phyloP scores from a whole-genome alignment of 345 rosid genomes.

The Eucalyptus curtisii region DNA sequence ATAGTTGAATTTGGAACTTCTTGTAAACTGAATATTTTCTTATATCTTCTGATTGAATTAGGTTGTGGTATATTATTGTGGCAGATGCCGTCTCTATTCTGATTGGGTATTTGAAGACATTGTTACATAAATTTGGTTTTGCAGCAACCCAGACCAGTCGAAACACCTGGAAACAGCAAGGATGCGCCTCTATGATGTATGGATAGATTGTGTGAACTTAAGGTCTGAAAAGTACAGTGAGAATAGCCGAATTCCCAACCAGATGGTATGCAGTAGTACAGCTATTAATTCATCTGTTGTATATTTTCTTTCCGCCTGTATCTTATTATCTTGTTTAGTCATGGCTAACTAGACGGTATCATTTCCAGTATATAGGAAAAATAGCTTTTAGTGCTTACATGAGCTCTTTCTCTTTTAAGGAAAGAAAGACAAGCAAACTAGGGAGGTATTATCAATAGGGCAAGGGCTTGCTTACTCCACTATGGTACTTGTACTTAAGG shows the following conservation, averaged over 20 bases:
- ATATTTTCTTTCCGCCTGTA: neutral
- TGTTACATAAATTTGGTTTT: constrained; percentile 1
- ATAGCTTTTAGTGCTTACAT: neutral
- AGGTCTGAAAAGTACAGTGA: constrained; percentile 87
- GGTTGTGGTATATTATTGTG: neutral
- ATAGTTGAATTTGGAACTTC: neutral
- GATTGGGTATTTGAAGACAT: neutral
- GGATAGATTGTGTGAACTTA: constrained; percentile 96
- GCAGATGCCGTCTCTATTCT: neutral
- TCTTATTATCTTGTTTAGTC: neutral
- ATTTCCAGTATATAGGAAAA: neutral
- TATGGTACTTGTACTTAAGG: neutral
- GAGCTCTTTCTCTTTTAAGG: neutral
- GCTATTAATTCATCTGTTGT: neutral
- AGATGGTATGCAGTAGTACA: constrained; percentile 36
- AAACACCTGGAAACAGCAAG: constrained; percentile 95
- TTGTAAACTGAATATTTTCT: neutral
- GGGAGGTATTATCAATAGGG: neutral
- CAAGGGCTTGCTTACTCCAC: neutral
- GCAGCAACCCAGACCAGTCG: constrained; percentile 94
- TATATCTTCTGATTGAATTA: neutral
- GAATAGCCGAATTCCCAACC: constrained; percentile 72
- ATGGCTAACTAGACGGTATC: neutral
- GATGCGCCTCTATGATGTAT: constrained; percentile 65
- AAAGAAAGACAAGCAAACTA: neutral